These are phyloP conservation scores for Neocatenulostroma microsporum DNA, from an alignment of 2,329 filamentous ascomycete species.

Conservation along the genomic window DNA sequence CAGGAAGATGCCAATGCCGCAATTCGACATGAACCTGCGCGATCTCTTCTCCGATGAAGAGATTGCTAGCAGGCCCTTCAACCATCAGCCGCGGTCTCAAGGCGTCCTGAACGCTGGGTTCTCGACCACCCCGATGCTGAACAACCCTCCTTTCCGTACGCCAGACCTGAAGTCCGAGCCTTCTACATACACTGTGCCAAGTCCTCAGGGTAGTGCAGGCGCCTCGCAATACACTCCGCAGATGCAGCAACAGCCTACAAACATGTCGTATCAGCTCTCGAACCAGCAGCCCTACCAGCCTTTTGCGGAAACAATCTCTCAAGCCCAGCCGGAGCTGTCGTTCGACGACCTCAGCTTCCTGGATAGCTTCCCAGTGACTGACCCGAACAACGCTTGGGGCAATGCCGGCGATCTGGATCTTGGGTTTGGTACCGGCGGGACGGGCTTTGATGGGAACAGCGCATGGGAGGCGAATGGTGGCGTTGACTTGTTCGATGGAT, in stretches of 20 bases:
- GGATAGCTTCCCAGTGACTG: constrained; percentile 39
- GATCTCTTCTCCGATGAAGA: constrained; percentile 44
- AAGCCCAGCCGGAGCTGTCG: constrained; percentile 15
- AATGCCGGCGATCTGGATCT: constrained; percentile 45
- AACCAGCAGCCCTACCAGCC: constrained; percentile 21
- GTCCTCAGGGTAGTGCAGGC: constrained; percentile 1
- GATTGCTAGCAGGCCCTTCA: constrained; percentile 28
- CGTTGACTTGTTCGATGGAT: constrained; percentile 56
- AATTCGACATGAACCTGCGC: constrained; percentile 52
- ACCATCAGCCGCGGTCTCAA: constrained; percentile 9
- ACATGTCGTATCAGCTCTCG: constrained; percentile 5
- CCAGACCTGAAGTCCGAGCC: neutral
- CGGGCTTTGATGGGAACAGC: constrained; percentile 27
- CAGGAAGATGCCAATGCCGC: constrained; percentile 32
- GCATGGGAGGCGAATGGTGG: constrained; percentile 46
- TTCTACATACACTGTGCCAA: neutral
- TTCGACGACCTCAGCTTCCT: constrained; percentile 49
- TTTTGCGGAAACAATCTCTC: constrained; percentile 10
- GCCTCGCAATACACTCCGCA: constrained; percentile 6
- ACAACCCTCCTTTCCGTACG: no score
- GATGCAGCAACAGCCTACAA: constrained; percentile 1
- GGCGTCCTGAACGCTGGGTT: no score
- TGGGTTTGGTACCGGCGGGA: constrained; percentile 39
- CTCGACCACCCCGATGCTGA: no score
- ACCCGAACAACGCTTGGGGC: constrained; percentile 33